Evolutionary conservation across 768 basidiomycete genomes (phyloP), one percentile per base, ranked within the genome.

Genomic region (Pleurotus salmoneostramineus): DNA sequence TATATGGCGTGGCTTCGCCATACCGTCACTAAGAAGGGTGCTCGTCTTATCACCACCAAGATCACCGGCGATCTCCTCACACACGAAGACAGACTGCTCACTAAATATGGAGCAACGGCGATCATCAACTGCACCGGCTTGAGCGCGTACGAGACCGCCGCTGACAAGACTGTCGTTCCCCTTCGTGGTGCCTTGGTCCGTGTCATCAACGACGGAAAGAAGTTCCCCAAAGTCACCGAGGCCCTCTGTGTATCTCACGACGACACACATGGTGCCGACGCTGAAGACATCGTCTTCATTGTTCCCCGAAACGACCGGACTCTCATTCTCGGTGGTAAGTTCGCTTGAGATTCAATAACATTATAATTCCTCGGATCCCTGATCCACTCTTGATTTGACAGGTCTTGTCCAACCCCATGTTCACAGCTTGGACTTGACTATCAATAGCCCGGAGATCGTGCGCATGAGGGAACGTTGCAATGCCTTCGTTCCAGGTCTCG

Each of bases 51-150:
- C 35, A 73, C 72, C 1, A 61, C 63, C 35, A 65, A 62, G 36
- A 64, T 74, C 58, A 60, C 62, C 1, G 73, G 72, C 56, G 70
- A 72, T 56, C 59, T 74, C 31, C 61, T 73, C 14, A 60, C 58
- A 8, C 57, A 63, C 21, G 70, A 71, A 58, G 62, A 64, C 17
- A 57, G 35, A 4, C 62, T 75, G 5, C 64, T 66, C 32, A 46
- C 56, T 3, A 59, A 66, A 47, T 75, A 66, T 61, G 56, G 51
- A 14, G 71, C 68, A 5, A 62, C 66, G 34, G 67, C 66, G 42
- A 68, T 76, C 58, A 67, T 77, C 49, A 71, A 77, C 60, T 69
- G 69, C 27, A 72, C 72, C 4, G 75, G 74, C 4, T 67, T 77
- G 31, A 65, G 66, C 5, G 65, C 68, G 12, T 58, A 62, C 14